A percentile compares a stretch with the other conserved stretches of the same genome.
Conservation (phyloP, 805 yeast species). For the Candida patagonica region DNA sequence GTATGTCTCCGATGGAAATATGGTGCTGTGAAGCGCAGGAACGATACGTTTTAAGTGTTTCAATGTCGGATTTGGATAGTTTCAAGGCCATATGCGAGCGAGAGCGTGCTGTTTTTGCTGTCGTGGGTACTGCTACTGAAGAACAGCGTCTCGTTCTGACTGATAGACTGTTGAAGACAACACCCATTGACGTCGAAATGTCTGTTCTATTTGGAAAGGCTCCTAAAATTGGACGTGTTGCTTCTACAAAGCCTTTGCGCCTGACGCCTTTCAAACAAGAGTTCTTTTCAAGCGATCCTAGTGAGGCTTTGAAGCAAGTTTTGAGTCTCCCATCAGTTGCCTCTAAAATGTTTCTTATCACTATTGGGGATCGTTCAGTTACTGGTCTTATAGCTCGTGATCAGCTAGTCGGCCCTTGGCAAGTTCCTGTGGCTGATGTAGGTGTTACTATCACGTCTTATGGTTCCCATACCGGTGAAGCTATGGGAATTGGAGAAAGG, state of each 20-base stretch:
- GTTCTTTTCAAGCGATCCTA: slow-evolving; percentile 24
- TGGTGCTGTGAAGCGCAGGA: slow-evolving; percentile 99
- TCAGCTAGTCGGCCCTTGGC: slow-evolving; percentile 99
- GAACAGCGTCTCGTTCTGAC: slow-evolving; percentile 76
- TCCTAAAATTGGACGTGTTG: slow-evolving; percentile 82
- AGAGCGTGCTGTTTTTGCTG: slow-evolving; percentile 94
- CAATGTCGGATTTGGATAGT: slow-evolving; percentile 59
- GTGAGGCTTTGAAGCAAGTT: slow-evolving; percentile 72
- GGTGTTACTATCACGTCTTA: slow-evolving; percentile 91
- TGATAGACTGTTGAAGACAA: slow-evolving; percentile 65
- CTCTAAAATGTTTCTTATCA: slow-evolving; percentile 85
- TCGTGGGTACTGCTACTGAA: slow-evolving; percentile 87
- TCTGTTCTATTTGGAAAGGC: slow-evolving; percentile 92
- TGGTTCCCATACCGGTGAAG: slow-evolving; percentile 92
- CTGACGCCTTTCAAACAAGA: slow-evolving; percentile 19
- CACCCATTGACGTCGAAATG: slow-evolving; percentile 95
- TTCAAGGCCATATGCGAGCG: slow-evolving; percentile 80
- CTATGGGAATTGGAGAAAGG: slow-evolving; percentile 94
- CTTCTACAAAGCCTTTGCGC: slow-evolving; percentile 51
- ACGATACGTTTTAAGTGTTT: slow-evolving; percentile 89
- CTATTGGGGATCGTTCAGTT: slow-evolving; percentile 98
- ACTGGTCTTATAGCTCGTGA: slow-evolving; percentile 96
- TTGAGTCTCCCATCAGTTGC: slow-evolving; percentile 89
- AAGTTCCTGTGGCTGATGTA: slow-evolving; percentile 96
- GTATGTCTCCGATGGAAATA: slow-evolving; percentile 99